phyloP scores from a whole-genome alignment of 805 yeast genomes.

The Metschnikowia baotianmanensis region DNA sequence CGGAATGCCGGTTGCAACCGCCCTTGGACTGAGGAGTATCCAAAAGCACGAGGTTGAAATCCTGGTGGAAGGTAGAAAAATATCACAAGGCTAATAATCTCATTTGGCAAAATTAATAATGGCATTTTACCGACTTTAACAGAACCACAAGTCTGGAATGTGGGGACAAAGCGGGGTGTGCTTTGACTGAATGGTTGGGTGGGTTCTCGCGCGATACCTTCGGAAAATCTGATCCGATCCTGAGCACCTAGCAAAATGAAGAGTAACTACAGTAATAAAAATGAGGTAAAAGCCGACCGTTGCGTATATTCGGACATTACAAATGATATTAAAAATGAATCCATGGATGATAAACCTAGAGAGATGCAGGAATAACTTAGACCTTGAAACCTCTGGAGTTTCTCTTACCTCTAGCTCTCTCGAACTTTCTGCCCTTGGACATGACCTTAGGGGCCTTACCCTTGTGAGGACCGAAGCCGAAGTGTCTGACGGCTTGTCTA shows the following conservation, averaged over 20 bases:
- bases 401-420: constrained; percentile 99
- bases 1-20: not conserved
- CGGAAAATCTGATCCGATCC: too few species aligned
- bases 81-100: constrained; percentile 3
- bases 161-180: too few species aligned
- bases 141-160: too few species aligned
- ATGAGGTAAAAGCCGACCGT: constrained; percentile 6
- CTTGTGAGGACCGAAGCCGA: constrained; percentile 99
- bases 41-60: not conserved
- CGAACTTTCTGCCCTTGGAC: constrained; percentile 99
- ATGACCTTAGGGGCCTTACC: constrained; percentile 97
- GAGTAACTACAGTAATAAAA: not conserved
- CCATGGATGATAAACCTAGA: constrained; percentile 7
- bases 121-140: too few species aligned
- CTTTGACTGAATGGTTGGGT: too few species aligned
- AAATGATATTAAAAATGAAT: constrained; percentile 5
- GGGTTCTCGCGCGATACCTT: too few species aligned
- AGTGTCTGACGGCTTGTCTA: constrained; percentile 99
- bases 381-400: constrained; percentile 99
- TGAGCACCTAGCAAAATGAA: not conserved
- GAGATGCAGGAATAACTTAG: constrained; percentile 44
- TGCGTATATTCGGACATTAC: constrained; percentile 10
- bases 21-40: not conserved
- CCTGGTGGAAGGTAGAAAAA: not conserved
- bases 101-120: constrained; percentile 9